Percentiles rank a stretch among this genome's conserved stretches.
These are phyloP conservation scores for Afroboletus lepidellus DNA, from an alignment of 1,284 basidiomycete genomes.

Conservation along the genomic window DNA sequence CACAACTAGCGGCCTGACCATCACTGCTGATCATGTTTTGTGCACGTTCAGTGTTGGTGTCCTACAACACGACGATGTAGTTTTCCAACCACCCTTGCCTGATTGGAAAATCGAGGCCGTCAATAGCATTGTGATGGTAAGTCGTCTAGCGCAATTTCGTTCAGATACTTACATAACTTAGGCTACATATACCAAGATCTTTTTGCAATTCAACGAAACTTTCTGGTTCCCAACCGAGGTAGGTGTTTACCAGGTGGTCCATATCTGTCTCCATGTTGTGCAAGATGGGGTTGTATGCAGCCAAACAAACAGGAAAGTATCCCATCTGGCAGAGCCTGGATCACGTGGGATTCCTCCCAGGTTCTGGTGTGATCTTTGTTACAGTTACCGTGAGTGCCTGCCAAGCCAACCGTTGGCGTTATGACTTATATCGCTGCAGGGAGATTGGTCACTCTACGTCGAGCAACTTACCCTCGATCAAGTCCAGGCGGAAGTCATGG, in stretches of 20 bases:
- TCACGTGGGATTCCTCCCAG: conserved; percentile 56
- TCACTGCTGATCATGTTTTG: conserved; percentile 54
- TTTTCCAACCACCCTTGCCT: conserved; percentile 55
- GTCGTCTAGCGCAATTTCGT: conserved; percentile 1
- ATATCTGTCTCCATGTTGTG: not conserved
- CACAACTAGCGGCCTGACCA: conserved; percentile 42
- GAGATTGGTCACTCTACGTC: conserved; percentile 57
- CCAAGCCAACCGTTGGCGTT: not conserved
- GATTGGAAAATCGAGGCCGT: conserved; percentile 68
- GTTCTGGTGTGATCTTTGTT: conserved; percentile 60
- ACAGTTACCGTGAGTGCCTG: conserved; percentile 55
- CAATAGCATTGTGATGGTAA: conserved; percentile 61
- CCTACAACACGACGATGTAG: conserved; percentile 60
- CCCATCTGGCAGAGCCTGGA: conserved; percentile 73
- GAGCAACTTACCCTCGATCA: conserved; percentile 49
- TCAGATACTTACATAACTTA: conserved; percentile 13
- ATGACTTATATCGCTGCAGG: conserved; percentile 35
- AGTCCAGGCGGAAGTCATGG: conserved; percentile 53
- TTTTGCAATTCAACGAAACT: conserved; percentile 59
- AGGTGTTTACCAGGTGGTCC: not conserved
- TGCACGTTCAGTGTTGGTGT: conserved; percentile 66
- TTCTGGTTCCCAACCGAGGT: conserved; percentile 74
- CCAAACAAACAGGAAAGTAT: conserved; percentile 60
- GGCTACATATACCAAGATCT: conserved; percentile 71
- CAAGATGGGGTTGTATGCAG: conserved; percentile 65